Conservation (phyloP, 2,329 filamentous ascomycete species). For the Drechslera avenae region DNA sequence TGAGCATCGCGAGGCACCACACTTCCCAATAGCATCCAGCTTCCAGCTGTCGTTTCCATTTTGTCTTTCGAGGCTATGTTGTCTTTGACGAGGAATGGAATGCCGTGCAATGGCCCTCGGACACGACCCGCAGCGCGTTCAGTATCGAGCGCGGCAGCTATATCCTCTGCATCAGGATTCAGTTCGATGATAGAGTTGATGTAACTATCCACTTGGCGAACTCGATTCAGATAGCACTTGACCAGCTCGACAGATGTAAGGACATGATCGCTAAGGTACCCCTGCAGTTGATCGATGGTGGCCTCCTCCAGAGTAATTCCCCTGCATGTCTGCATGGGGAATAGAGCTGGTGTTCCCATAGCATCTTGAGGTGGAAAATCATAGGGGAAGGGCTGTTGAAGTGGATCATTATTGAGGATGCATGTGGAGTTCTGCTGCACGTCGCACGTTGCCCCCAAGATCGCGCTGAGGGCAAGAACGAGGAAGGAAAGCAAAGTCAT, state of each 20-base stretch:
- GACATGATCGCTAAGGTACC: constrained; percentile 57
- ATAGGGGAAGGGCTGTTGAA: constrained; percentile 42
- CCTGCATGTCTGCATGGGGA: constrained; percentile 67
- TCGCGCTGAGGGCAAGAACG: constrained; percentile 2
- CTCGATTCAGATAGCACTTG: constrained; percentile 58
- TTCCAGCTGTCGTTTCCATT: constrained; percentile 76
- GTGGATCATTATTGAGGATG: constrained; percentile 23
- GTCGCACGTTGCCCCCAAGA: constrained; percentile 11
- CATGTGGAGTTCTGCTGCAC: constrained; percentile 17
- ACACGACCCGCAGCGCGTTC: constrained; percentile 63
- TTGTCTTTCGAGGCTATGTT: constrained; percentile 62
- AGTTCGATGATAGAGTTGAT: constrained; percentile 67
- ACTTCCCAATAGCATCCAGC: constrained; percentile 68
- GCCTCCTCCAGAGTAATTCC: constrained; percentile 69
- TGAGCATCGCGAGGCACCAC: constrained; percentile 70
- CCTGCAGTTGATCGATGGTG: constrained; percentile 70
- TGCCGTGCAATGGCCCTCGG: constrained; percentile 73
- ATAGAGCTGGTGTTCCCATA: constrained; percentile 48
- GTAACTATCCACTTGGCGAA: constrained; percentile 67
- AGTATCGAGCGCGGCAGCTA: constrained; percentile 64
- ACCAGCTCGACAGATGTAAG: constrained; percentile 30
- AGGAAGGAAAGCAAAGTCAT: neutral
- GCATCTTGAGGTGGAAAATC: constrained; percentile 42
- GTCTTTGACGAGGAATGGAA: constrained; percentile 77
- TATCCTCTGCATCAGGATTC: constrained; percentile 69